Evolutionary conservation across 441 rosid genomes (phyloP), one percentile per base, ranked within the genome.

Genomic region (Pelargonium cotyledonis): DNA sequence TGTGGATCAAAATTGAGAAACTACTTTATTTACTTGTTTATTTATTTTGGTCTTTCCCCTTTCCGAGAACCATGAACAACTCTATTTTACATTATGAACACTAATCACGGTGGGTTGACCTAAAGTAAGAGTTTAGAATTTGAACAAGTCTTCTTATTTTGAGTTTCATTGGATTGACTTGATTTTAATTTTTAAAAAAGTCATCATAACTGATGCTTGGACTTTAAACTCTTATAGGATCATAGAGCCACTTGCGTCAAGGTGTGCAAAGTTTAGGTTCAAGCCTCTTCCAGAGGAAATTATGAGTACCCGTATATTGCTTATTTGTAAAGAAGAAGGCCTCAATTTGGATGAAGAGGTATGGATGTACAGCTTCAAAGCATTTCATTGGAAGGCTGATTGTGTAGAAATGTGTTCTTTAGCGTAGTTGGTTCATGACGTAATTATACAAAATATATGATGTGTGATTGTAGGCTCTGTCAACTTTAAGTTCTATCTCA

Each of bases 181-280:
- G 29, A 57, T 57, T 57, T 19, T 21, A 18, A 57, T 6, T 57
- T 57, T 18, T 23, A 19, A 57, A 18, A 5, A 16, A 57, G 7
- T 35, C 40, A 35, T 35, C 40, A 35, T 57, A 19, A 57, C 62
- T 31, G 14, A 68, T 43, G 16, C 29, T 70, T 38, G 55, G 67
- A 63, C 63, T 70, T 29, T 67, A 41, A 49, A 66, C 21, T 77
- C 67, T 62, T 69, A 31, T 73, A 91, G 97, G 88, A 92, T 92
- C 76, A 95, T 92, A 77, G 99, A 92, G 82, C 99, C 99, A 6
- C 99, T 95, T 80, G 97, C 98, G 73, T 91, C 98, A 31, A 90
- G 99, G 81, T 95, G 99, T 84, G 97, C 97, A 6, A 95, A 95
- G 84, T 95, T 95, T 85, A 86, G 99, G 82, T 95, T 95, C 79